These are phyloP conservation scores for Aspergillus clavatus DNA, from an alignment of 2,329 filamentous ascomycete species.

Conservation along the genomic window DNA sequence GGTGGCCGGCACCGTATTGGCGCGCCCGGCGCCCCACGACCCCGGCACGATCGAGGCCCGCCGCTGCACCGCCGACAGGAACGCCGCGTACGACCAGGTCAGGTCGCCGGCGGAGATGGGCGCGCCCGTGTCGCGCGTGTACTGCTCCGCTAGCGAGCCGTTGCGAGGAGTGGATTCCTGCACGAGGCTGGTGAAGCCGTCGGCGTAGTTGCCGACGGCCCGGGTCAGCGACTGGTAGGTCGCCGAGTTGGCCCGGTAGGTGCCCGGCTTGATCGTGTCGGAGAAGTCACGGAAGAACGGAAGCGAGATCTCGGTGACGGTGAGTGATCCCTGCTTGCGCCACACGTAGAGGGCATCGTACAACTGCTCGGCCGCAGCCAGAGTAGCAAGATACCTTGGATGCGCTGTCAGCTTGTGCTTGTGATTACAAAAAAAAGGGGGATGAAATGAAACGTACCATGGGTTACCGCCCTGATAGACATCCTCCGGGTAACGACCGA, in stretches of 20 bases:
- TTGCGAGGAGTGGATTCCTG: slow-evolving; percentile 18
- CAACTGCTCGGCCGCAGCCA: slow-evolving; percentile 71
- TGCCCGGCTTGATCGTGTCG: slow-evolving; percentile 55
- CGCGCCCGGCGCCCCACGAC: slow-evolving; percentile 17
- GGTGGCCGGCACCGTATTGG: slow-evolving; percentile 2
- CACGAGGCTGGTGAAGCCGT: slow-evolving; percentile 47
- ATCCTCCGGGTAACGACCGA: slow-evolving; percentile 64
- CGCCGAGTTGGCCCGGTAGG: slow-evolving; percentile 53
- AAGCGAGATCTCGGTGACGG: slow-evolving; percentile 59
- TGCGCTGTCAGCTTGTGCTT: too few relatives aligned
- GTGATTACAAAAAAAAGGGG: neutral
- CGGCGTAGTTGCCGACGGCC: slow-evolving; percentile 59
- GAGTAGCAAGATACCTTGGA: slow-evolving; percentile 43
- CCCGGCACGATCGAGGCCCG: slow-evolving; percentile 14
- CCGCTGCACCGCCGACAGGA: slow-evolving; percentile 14
- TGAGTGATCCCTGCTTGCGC: slow-evolving; percentile 57
- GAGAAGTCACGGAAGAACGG: slow-evolving; percentile 66
- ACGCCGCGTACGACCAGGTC: slow-evolving; percentile 22
- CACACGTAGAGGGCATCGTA: slow-evolving; percentile 70
- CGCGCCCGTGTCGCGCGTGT: slow-evolving; percentile 18
- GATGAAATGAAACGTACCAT: slow-evolving; percentile 58
- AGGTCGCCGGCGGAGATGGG: slow-evolving; percentile 14
- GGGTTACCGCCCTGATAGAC: slow-evolving; percentile 70
- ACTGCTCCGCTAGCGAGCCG: slow-evolving; percentile 35
- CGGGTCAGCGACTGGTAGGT: slow-evolving; percentile 52